A percentile compares a stretch with the other conserved stretches of the same genome.
Conservation (phyloP, 768 basidiomycete species). For the Boletus speciosus region DNA sequence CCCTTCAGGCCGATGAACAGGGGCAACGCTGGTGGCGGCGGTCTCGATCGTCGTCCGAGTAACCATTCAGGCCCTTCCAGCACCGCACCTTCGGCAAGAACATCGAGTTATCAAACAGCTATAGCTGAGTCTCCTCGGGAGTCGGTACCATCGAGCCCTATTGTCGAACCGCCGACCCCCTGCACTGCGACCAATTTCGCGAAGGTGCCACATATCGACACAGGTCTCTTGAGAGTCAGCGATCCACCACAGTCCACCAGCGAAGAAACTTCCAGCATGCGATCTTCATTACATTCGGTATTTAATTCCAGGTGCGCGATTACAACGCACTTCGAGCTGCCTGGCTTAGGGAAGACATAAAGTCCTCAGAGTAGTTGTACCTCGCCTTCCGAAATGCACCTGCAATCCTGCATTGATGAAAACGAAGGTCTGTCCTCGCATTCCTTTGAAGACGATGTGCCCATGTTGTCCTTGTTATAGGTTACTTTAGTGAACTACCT, state of each 20-base stretch:
- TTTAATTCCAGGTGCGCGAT: slow-evolving; percentile 6
- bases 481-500: slow-evolving; percentile 1
- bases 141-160: slow-evolving; percentile 2
- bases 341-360: background rate
- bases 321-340: background rate
- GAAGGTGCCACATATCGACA: background rate
- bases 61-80: background rate
- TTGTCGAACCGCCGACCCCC: slow-evolving; percentile 14
- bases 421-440: slow-evolving; percentile 4
- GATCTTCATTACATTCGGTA: slow-evolving; percentile 3
- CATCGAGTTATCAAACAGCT: slow-evolving; percentile 7
- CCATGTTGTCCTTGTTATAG: background rate
- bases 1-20: background rate
- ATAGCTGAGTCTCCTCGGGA: slow-evolving; percentile 5
- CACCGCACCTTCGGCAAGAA: background rate
- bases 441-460: background rate
- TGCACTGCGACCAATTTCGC: background rate
- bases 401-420: slow-evolving; percentile 1
- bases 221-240: background rate
- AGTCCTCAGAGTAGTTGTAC: slow-evolving; percentile 15
- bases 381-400: slow-evolving; percentile 8
- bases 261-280: background rate
- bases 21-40: background rate
- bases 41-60: background rate
- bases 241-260: background rate